Evolutionary conservation across 176 grass and related monocot species (phyloP), one percentile per base, ranked within the genome.

Genomic region (Avena insularis): DNA sequence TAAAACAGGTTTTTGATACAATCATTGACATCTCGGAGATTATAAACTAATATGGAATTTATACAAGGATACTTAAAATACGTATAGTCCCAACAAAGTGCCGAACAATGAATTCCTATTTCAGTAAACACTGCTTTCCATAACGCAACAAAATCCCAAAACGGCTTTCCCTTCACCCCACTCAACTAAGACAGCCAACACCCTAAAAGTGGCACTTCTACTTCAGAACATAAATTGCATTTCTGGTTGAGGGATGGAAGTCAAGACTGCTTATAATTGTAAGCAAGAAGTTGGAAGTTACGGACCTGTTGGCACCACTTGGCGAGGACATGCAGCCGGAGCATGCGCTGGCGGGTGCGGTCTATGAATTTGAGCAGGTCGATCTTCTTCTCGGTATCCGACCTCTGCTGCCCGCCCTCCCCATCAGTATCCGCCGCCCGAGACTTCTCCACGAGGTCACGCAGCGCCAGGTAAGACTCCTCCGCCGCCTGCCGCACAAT

Each of bases 321-420:
- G 85, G 94, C 92, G 12, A 99, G 97, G 31, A 99, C 97, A 75
- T 99, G 94, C 61, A 99, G 92, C 7, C 97, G 97, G 62, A 99
- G 97, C 94, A 99, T 99, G 66, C 97, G 94, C 91, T 99, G 97
- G 76, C 94, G 91, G 2, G 94, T 97, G 40, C 91, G 88, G 13
- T 79, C 84, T 6, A 99, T 91, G 87, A 99, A 99, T 85, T 99
- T 99, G 83, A 99, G 97, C 82, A 99, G 84, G 71, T 99, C 97
- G 11, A 96, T 96, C 93, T 99, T 99, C 89, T 99, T 99, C 97
- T 99, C 94, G 9, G 92, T 59, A 73, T 96, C 97, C 4, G 97
- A 99, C 13, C 92, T 66, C 88, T 90, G 89, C 58, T 88, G 90
- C 8, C 63, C 84, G 23, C 46, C 77, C 46, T 91, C 88, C 63